Evolutionary conservation across 441 rosid genomes (phyloP), one percentile per base, ranked within the genome.

Genomic region (Euphorbia corollata): DNA sequence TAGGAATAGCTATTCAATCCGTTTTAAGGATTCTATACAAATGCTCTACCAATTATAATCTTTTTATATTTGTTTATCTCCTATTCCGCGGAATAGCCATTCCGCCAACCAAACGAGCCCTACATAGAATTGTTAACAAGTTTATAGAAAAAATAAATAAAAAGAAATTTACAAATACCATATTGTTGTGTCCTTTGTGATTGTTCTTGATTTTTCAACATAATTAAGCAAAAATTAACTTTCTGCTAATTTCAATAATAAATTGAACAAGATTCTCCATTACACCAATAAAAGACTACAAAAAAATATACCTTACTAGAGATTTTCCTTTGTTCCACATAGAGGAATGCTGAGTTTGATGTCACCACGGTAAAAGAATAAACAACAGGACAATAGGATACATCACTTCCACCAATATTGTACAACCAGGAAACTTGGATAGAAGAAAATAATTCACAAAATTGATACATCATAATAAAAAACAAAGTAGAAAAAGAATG

Each of bases 401-500:
- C 96, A 78, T 95, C 99, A 68, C 67, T 83, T 71, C 99, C 99
- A 69, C 98, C 96, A 65, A 95, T 84, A 74, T 95, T 95, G 77
- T 84, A 95, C 67, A 92, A 65, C 99, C 99, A 95, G 77, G 99
- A 98, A 81, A 95, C 99, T 97, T 92, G 85, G 77, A 83, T 22
- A 64, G 39, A 45, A 64, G 55, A 48, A 61, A 73, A 22, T 20
- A 53, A 53, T 27, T 22, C 58, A 61, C 16, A 59, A 63, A 38
- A 22, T 65, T 19, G 60, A 65, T 45, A 30, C 22, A 24, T 8
- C 34, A 15, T 32, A 32, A 13, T 57, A 41, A 48, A 43, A 0
- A 6, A 24, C 47, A 59, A 59, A 43, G 55, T 13, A 43, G 59
- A 39, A 50, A 39, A 61, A 8, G 45, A 18, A 70, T 10, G 67